Evolutionary conservation across 805 yeast species (phyloP).

Genomic region (Peterozyma toletana): DNA sequence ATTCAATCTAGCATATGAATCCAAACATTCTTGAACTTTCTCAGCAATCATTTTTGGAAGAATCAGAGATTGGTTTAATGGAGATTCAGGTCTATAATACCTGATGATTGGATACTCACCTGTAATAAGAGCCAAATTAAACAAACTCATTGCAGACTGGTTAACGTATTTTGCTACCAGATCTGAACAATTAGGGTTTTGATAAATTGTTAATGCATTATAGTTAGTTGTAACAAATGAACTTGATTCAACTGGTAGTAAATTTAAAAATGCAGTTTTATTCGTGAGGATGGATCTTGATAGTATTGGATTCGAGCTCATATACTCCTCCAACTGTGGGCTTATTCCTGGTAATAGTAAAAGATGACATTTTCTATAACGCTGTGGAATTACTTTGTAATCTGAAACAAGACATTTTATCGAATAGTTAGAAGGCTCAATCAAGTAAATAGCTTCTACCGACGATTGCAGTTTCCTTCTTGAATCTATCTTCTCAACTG

Average conservation of each 20-base stretch:
- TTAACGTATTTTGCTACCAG: constrained; percentile 52
- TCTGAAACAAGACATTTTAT: constrained; percentile 77
- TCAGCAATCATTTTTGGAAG: constrained; percentile 67
- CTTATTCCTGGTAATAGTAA: constrained; percentile 61
- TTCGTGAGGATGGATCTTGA: constrained; percentile 11
- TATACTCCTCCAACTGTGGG: constrained; percentile 3
- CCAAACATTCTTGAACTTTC: constrained; percentile 63
- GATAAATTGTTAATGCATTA: constrained; percentile 66
- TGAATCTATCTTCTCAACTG: constrained; percentile 58
- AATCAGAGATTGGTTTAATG: constrained; percentile 44
- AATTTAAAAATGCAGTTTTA: constrained; percentile 33
- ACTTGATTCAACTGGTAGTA: constrained; percentile 62
- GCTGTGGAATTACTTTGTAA: constrained; percentile 51
- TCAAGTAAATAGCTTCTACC: constrained; percentile 73
- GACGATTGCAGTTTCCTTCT: constrained; percentile 53
- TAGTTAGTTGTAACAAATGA: constrained; percentile 59
- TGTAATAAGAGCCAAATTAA: constrained; percentile 66
- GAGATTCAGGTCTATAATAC: constrained; percentile 51
- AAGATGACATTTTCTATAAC: constrained; percentile 70
- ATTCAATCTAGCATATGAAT: constrained; percentile 65
- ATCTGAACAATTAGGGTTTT: constrained; percentile 55
- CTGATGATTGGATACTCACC: constrained; percentile 89
- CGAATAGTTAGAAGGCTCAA: constrained; percentile 62
- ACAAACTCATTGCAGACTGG: constrained; percentile 55
- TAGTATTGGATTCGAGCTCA: constrained; percentile 14